Evolutionary conservation across 805 yeast species (phyloP).

Genomic region (Teunomyces stri): DNA sequence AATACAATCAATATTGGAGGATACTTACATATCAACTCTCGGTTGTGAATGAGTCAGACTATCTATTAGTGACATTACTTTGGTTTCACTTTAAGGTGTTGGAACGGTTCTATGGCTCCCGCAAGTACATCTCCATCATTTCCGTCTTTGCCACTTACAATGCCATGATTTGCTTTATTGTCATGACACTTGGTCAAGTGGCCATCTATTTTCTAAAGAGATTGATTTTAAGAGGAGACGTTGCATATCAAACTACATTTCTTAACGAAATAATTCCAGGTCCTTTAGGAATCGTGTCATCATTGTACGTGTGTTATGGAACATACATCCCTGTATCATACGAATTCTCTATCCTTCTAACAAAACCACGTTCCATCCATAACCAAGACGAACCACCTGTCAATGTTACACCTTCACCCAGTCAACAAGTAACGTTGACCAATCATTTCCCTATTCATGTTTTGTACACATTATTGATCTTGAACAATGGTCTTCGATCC

Average conservation of each 20-base stretch:
- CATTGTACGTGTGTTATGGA: conserved; percentile 39
- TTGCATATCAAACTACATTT: conserved; percentile 21
- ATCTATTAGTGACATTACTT: conserved; percentile 41
- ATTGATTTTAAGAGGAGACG: conserved; percentile 6
- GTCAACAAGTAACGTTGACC: conserved; percentile 24
- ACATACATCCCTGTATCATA: conserved; percentile 33
- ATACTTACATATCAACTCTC: conserved; percentile 47
- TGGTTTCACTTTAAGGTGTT: conserved; percentile 52
- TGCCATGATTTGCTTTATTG: conserved; percentile 32
- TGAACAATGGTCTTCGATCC: conserved; percentile 38
- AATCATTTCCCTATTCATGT: conserved; percentile 42
- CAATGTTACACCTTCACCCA: background rate
- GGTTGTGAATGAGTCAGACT: conserved; percentile 62
- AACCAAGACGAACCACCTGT: background rate
- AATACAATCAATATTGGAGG: conserved; percentile 60
- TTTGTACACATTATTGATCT: conserved; percentile 30
- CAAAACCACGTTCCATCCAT: conserved; percentile 14
- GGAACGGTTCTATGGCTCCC: conserved; percentile 58
- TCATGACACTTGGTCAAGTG: conserved; percentile 45
- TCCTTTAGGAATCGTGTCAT: conserved; percentile 39
- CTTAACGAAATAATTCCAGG: conserved; percentile 39
- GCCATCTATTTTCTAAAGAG: conserved; percentile 10
- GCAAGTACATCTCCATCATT: conserved; percentile 49
- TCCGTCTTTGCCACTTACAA: conserved; percentile 48
- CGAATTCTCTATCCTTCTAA: conserved; percentile 31